Evolutionary conservation across 352 stramenopile species (phyloP).

Genomic region (Blastocystis sp.): DNA sequence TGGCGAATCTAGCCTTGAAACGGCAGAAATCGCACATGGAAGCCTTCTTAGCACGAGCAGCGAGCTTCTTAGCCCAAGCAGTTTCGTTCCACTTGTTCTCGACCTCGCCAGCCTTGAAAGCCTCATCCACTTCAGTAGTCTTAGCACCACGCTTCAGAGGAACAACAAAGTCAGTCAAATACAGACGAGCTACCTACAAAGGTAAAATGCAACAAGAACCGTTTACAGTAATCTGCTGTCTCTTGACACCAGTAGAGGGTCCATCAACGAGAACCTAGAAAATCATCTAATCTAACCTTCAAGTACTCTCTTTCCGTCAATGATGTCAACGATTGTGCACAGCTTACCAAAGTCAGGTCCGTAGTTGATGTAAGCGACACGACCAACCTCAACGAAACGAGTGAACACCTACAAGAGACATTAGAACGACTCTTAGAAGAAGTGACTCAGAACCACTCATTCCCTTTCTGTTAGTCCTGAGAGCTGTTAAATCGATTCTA

Average conservation of each 20-base stretch:
- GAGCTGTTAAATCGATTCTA: background rate
- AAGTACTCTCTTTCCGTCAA: slow-evolving; percentile 89
- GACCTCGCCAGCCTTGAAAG: slow-evolving; percentile 81
- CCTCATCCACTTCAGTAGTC: slow-evolving; percentile 63
- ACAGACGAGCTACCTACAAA: slow-evolving; percentile 83
- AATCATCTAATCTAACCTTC: background rate
- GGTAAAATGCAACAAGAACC: background rate
- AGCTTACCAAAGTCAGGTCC: slow-evolving; percentile 92
- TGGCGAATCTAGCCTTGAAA: slow-evolving; percentile 98
- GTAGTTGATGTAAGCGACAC: slow-evolving; percentile 97
- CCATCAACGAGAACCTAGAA: slow-evolving; percentile 82
- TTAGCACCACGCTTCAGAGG: slow-evolving; percentile 71
- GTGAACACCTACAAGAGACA: slow-evolving; percentile 81
- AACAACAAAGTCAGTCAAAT: slow-evolving; percentile 90
- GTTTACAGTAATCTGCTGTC: slow-evolving; percentile 85
- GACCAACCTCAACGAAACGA: slow-evolving; percentile 96
- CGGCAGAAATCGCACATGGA: slow-evolving; percentile 91
- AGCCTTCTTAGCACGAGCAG: slow-evolving; percentile 86
- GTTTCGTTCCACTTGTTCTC: slow-evolving; percentile 87
- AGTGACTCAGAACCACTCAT: background rate
- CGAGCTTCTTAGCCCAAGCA: slow-evolving; percentile 94
- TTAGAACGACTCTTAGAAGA: slow-evolving; percentile 7
- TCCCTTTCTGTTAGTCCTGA: background rate
- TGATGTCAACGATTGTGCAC: slow-evolving; percentile 96
- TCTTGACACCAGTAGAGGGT: slow-evolving; percentile 85